Conservation (phyloP, 345 rosid genomes). For the Arabidopsis arenosa region DNA sequence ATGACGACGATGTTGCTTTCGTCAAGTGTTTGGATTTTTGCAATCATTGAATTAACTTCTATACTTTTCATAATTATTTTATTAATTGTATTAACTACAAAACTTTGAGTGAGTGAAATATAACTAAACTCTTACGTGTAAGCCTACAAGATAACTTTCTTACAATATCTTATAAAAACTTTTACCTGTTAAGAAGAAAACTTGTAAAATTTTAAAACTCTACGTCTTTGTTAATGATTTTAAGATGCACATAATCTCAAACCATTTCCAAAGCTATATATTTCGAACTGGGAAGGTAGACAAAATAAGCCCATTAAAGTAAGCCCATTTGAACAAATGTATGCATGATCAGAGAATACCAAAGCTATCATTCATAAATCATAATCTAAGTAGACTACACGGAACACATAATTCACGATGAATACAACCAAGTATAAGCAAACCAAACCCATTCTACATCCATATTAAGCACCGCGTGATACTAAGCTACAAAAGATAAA, state of each 20-base stretch:
- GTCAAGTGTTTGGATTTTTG: slow-evolving; percentile 45
- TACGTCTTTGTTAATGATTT: neutral
- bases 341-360: slow-evolving; percentile 67
- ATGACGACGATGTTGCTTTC: slow-evolving; percentile 40
- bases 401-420: slow-evolving; percentile 32
- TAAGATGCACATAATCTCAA: neutral
- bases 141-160: neutral
- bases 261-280: neutral
- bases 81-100: neutral
- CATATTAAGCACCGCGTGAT: slow-evolving; percentile 6
- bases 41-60: slow-evolving; percentile 27
- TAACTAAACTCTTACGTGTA: neutral
- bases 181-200: neutral
- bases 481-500: slow-evolving; percentile 4
- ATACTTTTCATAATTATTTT: slow-evolving; percentile 14
- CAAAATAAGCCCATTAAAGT: neutral
- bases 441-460: neutral
- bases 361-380: slow-evolving; percentile 52
- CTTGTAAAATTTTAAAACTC: neutral
- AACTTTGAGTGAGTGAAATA: neutral
- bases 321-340: slow-evolving; percentile 47
- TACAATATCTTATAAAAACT: neutral
- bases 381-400: slow-evolving; percentile 44
- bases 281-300: neutral
- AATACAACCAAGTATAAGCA: slow-evolving; percentile 1